phyloP scores from a whole-genome alignment of 164 flowering plant genomes.

The Macadamia integrifolia region DNA sequence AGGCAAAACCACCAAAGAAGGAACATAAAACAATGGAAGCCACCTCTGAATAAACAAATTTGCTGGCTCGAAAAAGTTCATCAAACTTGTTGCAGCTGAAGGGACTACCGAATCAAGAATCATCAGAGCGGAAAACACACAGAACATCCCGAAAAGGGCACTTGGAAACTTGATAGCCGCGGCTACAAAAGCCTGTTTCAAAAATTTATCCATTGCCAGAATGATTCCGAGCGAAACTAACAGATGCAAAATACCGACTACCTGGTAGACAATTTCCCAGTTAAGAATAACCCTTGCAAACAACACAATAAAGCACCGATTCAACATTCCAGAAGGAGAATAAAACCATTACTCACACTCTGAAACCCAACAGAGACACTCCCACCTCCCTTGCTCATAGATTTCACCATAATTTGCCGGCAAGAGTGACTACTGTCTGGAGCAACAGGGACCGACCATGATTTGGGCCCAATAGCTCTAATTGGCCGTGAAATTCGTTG shows the following conservation, averaged over 20 bases:
- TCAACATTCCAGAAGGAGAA: neutral
- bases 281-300: neutral
- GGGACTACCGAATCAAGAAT: slow-evolving; percentile 62
- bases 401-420: slow-evolving; percentile 22
- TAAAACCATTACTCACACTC: slow-evolving; percentile 29
- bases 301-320: slow-evolving; percentile 3
- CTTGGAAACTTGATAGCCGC: slow-evolving; percentile 94
- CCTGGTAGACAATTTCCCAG: slow-evolving; percentile 31
- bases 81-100: slow-evolving; percentile 48
- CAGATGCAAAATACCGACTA: slow-evolving; percentile 56
- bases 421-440: slow-evolving; percentile 6
- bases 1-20: slow-evolving; percentile 87
- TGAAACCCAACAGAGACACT: slow-evolving; percentile 26
- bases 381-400: slow-evolving; percentile 23
- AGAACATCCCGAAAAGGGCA: slow-evolving; percentile 93
- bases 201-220: slow-evolving; percentile 70
- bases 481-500: slow-evolving; percentile 6
- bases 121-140: slow-evolving; percentile 65
- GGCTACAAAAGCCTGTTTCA: slow-evolving; percentile 70
- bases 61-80: slow-evolving; percentile 88
- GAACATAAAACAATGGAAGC: slow-evolving; percentile 95
- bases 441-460: slow-evolving; percentile 33
- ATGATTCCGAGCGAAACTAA: slow-evolving; percentile 77
- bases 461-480: slow-evolving; percentile 8
- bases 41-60: slow-evolving; percentile 85